These are phyloP conservation scores for Rugonectria rugulosa DNA, from an alignment of 2,329 filamentous ascomycete genomes.

Conservation along the genomic window DNA sequence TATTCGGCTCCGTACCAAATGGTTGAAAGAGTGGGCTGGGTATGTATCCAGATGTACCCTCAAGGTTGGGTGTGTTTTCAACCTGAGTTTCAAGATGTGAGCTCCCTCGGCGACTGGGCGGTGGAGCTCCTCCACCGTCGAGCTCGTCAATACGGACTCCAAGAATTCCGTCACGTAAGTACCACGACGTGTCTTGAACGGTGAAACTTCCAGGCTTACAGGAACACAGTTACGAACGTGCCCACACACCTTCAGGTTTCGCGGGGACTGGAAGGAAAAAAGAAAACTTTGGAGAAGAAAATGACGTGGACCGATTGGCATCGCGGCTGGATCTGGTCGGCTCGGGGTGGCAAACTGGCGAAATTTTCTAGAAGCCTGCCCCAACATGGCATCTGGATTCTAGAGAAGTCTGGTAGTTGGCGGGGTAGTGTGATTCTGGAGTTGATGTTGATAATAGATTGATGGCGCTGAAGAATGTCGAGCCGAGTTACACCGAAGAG, in stretches of 20 bases:
- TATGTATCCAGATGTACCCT: too few relatives aligned
- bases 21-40: too few relatives aligned
- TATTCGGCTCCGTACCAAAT: too few relatives aligned
- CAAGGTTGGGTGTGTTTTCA: neutral
- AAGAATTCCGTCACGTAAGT: neutral
- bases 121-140: neutral
- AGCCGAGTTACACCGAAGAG: neutral
- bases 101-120: neutral
- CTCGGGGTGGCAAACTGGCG: constrained; percentile 7
- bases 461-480: neutral
- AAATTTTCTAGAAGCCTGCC: constrained; percentile 15
- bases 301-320: constrained; percentile 9
- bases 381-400: neutral
- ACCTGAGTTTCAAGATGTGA: neutral
- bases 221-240: neutral
- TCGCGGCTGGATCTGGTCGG: constrained; percentile 17
- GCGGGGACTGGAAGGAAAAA: constrained; percentile 7
- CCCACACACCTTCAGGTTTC: constrained; percentile 6
- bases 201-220: neutral
- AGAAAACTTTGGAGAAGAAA: neutral
- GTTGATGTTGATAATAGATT: neutral
- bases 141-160: neutral
- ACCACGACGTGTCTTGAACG: too few relatives aligned
- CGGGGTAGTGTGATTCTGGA: neutral
- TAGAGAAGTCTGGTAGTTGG: neutral